These are phyloP conservation scores for Coemansia umbellata DNA, from an alignment of 192 early-diverging fungal genomes.

Conservation along the genomic window DNA sequence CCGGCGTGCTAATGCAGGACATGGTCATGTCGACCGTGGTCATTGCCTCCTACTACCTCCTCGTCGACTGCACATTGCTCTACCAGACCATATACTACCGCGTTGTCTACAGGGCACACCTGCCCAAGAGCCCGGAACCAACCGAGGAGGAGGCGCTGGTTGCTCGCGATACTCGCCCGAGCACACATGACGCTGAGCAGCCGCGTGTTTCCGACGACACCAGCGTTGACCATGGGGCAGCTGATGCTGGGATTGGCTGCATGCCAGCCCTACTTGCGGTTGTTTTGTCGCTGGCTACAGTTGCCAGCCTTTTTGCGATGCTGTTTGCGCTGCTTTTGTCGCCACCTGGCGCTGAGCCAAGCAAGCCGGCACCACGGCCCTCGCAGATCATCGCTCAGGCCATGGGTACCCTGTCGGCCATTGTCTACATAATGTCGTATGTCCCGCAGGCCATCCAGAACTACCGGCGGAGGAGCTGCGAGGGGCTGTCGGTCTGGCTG, in stretches of 20 bases:
- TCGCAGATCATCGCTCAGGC: constrained; percentile 38
- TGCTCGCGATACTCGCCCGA: neutral
- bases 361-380: neutral
- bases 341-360: neutral
- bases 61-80: constrained; percentile 65
- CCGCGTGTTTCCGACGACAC: neutral
- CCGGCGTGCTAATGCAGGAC: constrained; percentile 68
- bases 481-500: constrained; percentile 78
- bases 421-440: constrained; percentile 55
- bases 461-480: constrained; percentile 64
- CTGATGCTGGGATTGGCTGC: neutral
- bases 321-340: constrained; percentile 15
- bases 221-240: neutral
- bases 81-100: constrained; percentile 66
- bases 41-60: constrained; percentile 67
- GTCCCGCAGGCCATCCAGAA: constrained; percentile 83
- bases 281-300: constrained; percentile 21
- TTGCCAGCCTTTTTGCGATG: constrained; percentile 27
- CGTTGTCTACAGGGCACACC: constrained; percentile 28
- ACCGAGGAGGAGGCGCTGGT: neutral
- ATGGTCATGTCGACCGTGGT: constrained; percentile 69
- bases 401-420: constrained; percentile 39
- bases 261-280: constrained; percentile 9
- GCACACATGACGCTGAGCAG: neutral
- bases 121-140: constrained; percentile 4